Conservation (phyloP, 108 stramenopile species). For the Schizochytrium sp. region DNA sequence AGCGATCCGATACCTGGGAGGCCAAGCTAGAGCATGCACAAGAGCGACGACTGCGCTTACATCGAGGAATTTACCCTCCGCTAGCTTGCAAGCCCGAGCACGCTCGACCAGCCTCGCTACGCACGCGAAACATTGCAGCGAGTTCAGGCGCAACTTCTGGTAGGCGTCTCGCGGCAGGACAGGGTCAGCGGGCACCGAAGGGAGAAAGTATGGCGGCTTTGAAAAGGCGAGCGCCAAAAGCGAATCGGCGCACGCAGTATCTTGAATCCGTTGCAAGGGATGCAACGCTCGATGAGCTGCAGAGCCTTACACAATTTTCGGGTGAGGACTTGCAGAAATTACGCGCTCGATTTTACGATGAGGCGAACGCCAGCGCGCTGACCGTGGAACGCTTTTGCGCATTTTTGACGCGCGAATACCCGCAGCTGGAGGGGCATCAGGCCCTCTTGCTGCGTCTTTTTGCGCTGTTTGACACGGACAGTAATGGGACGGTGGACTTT, state of each 20-base stretch:
- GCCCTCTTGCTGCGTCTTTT: not conserved
- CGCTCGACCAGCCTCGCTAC: not conserved
- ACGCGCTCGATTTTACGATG: not conserved
- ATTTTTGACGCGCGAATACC: not conserved
- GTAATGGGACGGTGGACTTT: not conserved
- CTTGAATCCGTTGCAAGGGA: not conserved
- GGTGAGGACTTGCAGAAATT: not conserved
- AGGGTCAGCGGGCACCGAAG: no score
- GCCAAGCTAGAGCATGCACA: not conserved
- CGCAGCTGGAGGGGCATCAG: not conserved
- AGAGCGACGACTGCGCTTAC: not conserved
- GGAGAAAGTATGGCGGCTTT: not conserved
- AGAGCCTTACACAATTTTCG: not conserved
- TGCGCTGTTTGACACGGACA: not conserved
- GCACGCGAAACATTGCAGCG: not conserved
- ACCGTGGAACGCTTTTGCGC: conserved; percentile 1
- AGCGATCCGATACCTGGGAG: not conserved
- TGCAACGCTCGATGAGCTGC: not conserved
- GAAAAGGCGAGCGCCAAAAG: not conserved
- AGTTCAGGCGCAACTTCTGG: no score
- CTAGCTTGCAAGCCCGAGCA: not conserved
- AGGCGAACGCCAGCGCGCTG: not conserved
- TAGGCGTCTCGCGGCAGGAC: no score
- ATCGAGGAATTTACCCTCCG: not conserved
- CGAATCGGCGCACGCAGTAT: not conserved